A percentile compares a stretch with the other conserved stretches of the same genome.
Conservation (phyloP, 1,139 yeast genomes). For the Debaryomycetaceae sp. region DNA sequence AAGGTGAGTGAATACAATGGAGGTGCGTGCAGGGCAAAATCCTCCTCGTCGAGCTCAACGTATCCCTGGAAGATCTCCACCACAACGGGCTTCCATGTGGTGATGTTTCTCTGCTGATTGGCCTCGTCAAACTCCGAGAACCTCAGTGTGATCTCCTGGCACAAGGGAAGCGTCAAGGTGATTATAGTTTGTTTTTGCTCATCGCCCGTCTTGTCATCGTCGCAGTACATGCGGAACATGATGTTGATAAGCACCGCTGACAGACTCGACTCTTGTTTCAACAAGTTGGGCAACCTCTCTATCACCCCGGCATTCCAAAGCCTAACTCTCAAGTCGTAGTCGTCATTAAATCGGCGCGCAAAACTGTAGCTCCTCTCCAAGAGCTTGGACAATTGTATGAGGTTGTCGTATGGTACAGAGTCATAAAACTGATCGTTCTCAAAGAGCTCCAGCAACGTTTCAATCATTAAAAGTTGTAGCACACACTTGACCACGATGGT, state of each 20-base stretch:
- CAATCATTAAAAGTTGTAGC: conserved; percentile 83
- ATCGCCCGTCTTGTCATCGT: conserved; percentile 45
- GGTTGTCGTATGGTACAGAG: conserved; percentile 59
- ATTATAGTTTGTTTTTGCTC: conserved; percentile 41
- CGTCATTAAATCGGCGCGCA: conserved; percentile 83
- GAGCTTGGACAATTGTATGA: conserved; percentile 55
- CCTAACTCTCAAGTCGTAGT: conserved; percentile 78
- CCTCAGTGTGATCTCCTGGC: conserved; percentile 64
- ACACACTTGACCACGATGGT: conserved; percentile 90
- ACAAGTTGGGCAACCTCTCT: conserved; percentile 84
- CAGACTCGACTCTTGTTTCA: conserved; percentile 88
- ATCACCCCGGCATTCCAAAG: conserved; percentile 91
- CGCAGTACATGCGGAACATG: conserved; percentile 76
- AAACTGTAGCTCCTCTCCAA: conserved; percentile 71
- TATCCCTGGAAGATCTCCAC: conserved; percentile 82
- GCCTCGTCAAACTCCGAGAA: conserved; percentile 70
- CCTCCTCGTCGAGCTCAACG: conserved; percentile 69
- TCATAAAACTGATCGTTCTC: conserved; percentile 67
- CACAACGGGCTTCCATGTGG: conserved; percentile 89
- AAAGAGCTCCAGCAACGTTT: conserved; percentile 75
- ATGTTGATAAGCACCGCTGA: conserved; percentile 83
- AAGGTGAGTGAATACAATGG: conserved; percentile 65
- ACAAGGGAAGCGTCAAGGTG: conserved; percentile 60
- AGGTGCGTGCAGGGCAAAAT: conserved; percentile 62
- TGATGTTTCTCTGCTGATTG: conserved; percentile 73